These are phyloP conservation scores for Aspergillus persii DNA, from an alignment of 2,329 filamentous ascomycete species.

Conservation along the genomic window DNA sequence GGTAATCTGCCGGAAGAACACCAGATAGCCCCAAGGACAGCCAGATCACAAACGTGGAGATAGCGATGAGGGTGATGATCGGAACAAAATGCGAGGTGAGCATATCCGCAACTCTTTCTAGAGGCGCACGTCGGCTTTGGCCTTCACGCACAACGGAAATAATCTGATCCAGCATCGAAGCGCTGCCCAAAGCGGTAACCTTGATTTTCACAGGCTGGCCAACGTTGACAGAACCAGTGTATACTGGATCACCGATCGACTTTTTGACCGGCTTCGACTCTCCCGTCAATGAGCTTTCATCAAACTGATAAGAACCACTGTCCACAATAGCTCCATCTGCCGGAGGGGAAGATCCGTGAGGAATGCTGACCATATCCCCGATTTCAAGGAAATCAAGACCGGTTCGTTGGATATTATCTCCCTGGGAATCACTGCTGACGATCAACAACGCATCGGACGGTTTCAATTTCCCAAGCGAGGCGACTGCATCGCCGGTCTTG, in stretches of 20 bases:
- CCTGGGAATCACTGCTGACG: slow-evolving; percentile 11
- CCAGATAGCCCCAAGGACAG: slow-evolving; percentile 45
- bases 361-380: slow-evolving; percentile 71
- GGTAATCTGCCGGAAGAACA: slow-evolving; percentile 48
- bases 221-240: slow-evolving; percentile 48
- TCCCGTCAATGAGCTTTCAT: slow-evolving; percentile 82
- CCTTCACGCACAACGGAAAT: slow-evolving; percentile 50
- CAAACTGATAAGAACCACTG: slow-evolving; percentile 65
- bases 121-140: slow-evolving; percentile 48
- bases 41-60: slow-evolving; percentile 49
- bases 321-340: slow-evolving; percentile 67
- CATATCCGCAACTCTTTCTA: slow-evolving; percentile 48
- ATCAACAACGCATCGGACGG: slow-evolving; percentile 74
- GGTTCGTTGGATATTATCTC: slow-evolving; percentile 45
- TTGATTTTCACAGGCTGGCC: slow-evolving; percentile 45
- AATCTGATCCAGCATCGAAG: slow-evolving; percentile 52
- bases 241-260: slow-evolving; percentile 41
- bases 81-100: slow-evolving; percentile 52
- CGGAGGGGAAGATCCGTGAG: slow-evolving; percentile 78
- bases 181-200: slow-evolving; percentile 46
- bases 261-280: slow-evolving; percentile 49
- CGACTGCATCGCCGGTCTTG: slow-evolving; percentile 82
- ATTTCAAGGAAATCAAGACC: slow-evolving; percentile 68
- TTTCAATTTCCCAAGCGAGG: slow-evolving; percentile 72
- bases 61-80: slow-evolving; percentile 48